Percentiles rank a stretch among this genome's conserved stretches.
Evolutionary conservation across 2,329 filamentous ascomycete species (phyloP).

Genomic region (Nemania diffusa): DNA sequence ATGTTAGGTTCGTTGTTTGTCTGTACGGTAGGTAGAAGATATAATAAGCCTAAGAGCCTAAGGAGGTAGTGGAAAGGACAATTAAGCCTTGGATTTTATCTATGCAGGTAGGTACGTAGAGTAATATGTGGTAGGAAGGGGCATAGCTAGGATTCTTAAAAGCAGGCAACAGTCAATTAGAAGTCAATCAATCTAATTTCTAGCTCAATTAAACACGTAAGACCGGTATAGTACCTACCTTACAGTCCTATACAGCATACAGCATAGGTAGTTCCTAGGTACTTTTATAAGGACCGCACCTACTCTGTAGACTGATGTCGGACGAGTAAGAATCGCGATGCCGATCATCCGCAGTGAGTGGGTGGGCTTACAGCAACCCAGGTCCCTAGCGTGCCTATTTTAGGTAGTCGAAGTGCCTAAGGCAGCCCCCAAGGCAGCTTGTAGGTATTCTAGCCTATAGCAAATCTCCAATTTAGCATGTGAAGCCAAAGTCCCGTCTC

Average conservation of each 20-base stretch:
- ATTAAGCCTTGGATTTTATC: neutral
- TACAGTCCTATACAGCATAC: neutral
- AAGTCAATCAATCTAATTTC: conserved; percentile 16
- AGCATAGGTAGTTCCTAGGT: neutral
- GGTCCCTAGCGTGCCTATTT: too few species aligned
- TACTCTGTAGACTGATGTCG: neutral
- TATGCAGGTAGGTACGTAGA: neutral
- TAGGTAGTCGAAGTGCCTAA: too few species aligned
- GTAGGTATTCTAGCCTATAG: too few species aligned
- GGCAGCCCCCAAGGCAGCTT: too few species aligned
- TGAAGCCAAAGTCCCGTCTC: too few species aligned
- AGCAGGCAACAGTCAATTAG: conserved; percentile 16
- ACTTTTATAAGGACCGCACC: neutral
- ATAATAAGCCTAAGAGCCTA: too few species aligned
- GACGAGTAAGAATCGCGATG: conserved; percentile 5
- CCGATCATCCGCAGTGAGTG: conserved; percentile 15
- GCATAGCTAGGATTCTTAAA: neutral
- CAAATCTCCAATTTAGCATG: too few species aligned
- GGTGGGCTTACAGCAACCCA: neutral
- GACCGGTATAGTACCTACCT: too few species aligned
- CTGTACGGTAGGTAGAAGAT: neutral
- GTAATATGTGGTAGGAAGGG: too few species aligned
- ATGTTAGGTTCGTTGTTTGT: neutral
- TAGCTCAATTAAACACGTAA: neutral
- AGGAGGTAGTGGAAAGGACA: too few species aligned